Percentiles rank a stretch among this genome's conserved stretches.
phyloP scores from a whole-genome alignment of 2,329 filamentous ascomycete species.

The Claviceps capensis region DNA sequence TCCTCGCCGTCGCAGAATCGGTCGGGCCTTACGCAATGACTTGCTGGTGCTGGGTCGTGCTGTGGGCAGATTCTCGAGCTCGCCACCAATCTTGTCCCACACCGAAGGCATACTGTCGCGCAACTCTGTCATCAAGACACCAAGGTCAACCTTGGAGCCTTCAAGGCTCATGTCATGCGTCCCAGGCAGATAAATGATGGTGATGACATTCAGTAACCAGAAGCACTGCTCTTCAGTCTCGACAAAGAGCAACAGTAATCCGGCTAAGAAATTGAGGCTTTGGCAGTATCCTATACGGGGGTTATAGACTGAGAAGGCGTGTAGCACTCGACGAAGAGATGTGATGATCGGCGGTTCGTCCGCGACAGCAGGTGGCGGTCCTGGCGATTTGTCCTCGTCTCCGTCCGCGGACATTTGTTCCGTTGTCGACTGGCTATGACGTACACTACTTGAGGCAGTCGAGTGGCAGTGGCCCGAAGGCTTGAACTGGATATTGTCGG shows the following conservation, averaged over 20 bases:
- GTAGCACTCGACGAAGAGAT: conserved; percentile 70
- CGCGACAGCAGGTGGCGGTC: conserved; percentile 18
- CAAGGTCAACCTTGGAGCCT: conserved; percentile 85
- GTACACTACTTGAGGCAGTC: conserved; percentile 16
- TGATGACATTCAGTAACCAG: conserved; percentile 87
- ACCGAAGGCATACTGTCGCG: conserved; percentile 70
- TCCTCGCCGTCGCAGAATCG: conserved; percentile 27
- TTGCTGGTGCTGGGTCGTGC: conserved; percentile 22
- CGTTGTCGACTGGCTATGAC: conserved; percentile 24
- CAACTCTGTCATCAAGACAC: conserved; percentile 79
- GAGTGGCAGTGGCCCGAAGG: conserved; percentile 31
- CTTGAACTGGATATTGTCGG: conserved; percentile 86
- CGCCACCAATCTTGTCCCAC: conserved; percentile 77
- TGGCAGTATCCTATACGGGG: conserved; percentile 91
- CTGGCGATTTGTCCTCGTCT: conserved; percentile 17
- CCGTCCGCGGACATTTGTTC: conserved; percentile 18
- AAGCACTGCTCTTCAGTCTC: conserved; percentile 81
- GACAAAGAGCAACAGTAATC: conserved; percentile 78
- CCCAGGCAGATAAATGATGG: conserved; percentile 72
- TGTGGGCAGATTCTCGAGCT: conserved; percentile 43
- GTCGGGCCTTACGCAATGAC: conserved; percentile 22
- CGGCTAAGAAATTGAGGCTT: conserved; percentile 87
- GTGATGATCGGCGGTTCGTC: conserved; percentile 66
- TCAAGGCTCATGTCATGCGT: conserved; percentile 86
- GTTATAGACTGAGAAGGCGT: conserved; percentile 83